Percentiles rank a stretch among this genome's conserved stretches.
Conservation (phyloP, 1,139 yeast species). For the Nakaseomyces kungkrabaensis region DNA sequence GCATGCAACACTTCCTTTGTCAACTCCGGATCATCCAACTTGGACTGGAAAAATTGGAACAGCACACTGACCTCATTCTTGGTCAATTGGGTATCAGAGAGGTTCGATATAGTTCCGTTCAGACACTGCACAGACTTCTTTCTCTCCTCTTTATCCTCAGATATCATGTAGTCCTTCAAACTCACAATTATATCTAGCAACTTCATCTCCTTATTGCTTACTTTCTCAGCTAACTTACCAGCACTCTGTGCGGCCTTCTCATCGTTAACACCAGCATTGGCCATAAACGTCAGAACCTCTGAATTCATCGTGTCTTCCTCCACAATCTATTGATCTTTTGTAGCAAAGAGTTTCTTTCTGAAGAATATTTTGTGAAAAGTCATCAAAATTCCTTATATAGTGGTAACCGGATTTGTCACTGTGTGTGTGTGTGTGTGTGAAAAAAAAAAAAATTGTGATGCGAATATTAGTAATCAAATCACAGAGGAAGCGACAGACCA, state of each 20-base stretch:
- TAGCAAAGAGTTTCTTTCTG: too few relatives aligned
- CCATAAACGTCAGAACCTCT: constrained; percentile 35
- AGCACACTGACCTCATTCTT: constrained; percentile 62
- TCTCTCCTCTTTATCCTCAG: constrained; percentile 42
- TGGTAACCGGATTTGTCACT: too few relatives aligned
- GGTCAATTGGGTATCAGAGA: constrained; percentile 36
- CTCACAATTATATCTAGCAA: constrained; percentile 45
- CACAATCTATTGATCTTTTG: neutral
- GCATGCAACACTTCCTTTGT: constrained; percentile 47
- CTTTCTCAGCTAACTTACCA: constrained; percentile 22
- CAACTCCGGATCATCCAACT: constrained; percentile 56
- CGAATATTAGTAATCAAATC: too few relatives aligned
- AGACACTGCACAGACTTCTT: constrained; percentile 48
- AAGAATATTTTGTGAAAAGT: too few relatives aligned
- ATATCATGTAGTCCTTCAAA: constrained; percentile 55
- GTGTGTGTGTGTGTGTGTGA: too few relatives aligned
- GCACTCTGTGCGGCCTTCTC: constrained; percentile 30
- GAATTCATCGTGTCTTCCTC: constrained; percentile 5
- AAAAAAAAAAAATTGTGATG: too few relatives aligned
- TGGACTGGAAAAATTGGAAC: constrained; percentile 50
- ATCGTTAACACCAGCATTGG: constrained; percentile 34
- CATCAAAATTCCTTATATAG: too few relatives aligned
- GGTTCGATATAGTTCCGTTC: constrained; percentile 37
- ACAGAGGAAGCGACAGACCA: too few relatives aligned
- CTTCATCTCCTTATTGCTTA: constrained; percentile 33